Evolutionary conservation across 225 moss, liverwort and hornwort species (phyloP), one percentile per base, ranked within the genome.

Genomic region (Takakia lepidozioides): DNA sequence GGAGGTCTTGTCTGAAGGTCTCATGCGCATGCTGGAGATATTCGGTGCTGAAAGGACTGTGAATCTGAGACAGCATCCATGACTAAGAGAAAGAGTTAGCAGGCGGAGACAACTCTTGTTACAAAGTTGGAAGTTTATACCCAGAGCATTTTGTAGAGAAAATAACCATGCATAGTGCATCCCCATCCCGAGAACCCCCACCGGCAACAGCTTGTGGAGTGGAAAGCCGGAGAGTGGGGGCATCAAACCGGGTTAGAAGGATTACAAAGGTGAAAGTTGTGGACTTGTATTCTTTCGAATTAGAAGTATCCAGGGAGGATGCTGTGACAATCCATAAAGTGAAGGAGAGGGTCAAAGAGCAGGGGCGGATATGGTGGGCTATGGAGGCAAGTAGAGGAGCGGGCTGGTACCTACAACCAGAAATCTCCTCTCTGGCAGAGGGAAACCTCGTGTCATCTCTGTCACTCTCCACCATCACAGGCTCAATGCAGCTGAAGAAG

Each of bases 391-490:
- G 64, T 39, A 89, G 86, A 59, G 93, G 93, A 38, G 88, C 84
- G 15, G 89, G 89, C 32, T 93, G 93, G 93, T 93, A 89, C 56
- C 56, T 86, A 55, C 86, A 93, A 38, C 86, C 86, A 1, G 78
- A 74, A 18, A 67, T 81, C 4, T 88, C 89, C 49, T 88, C 88
- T 8, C 63, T 83, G 42, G 64, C 70, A 3, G 88, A 89, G 64
- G 68, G 74, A 10, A 88, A 71, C 43, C 69, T 86, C 29, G 81
- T 78, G 2, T 83, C 92, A 24, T 83, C 90, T 36, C 81, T 93
- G 38, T 83, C 83, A 30, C 74, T 93, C 46, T 84, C 93, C 37
- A 84, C 73, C 47, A 81, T 93, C 62, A 86, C 89, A 25, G 86
- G 81, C 26, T 64, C 89, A 39, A 78, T 89, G 1, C 72, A 93